Percentiles rank a stretch among this genome's conserved stretches.
Conservation (phyloP, 1,139 yeast species). For the Arxiozyma slooffiae region DNA sequence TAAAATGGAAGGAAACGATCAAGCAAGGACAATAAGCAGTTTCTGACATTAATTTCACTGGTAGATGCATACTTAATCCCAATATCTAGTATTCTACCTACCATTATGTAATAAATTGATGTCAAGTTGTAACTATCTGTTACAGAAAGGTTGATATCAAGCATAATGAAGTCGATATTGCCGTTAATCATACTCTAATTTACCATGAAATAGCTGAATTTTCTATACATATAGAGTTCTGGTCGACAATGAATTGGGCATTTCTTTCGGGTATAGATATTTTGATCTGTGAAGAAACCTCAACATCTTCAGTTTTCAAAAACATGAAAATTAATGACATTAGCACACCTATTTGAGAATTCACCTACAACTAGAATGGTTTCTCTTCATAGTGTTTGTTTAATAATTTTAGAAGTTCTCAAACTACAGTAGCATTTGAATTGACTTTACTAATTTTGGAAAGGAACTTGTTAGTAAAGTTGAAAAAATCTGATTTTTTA, state of each 20-base stretch:
- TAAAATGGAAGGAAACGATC: slow-evolving; percentile 55
- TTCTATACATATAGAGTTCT: slow-evolving; percentile 60
- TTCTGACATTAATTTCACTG: slow-evolving; percentile 45
- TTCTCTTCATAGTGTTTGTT: slow-evolving; percentile 60
- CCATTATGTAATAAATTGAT: slow-evolving; percentile 55
- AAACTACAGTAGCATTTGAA: background rate
- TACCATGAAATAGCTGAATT: slow-evolving; percentile 60
- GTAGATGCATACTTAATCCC: slow-evolving; percentile 74
- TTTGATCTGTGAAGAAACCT: slow-evolving; percentile 39
- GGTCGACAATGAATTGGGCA: slow-evolving; percentile 58
- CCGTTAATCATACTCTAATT: slow-evolving; percentile 62
- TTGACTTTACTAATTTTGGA: too few species aligned
- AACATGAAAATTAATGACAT: slow-evolving; percentile 68
- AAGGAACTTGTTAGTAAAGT: background rate
- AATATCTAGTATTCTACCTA: slow-evolving; percentile 68
- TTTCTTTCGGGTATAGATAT: slow-evolving; percentile 4
- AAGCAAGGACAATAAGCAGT: slow-evolving; percentile 48
- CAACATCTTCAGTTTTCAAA: slow-evolving; percentile 52
- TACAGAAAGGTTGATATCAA: slow-evolving; percentile 20
- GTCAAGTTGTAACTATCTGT: slow-evolving; percentile 50
- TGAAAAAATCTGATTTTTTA: background rate
- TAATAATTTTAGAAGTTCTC: slow-evolving; percentile 45
- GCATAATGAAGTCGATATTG: slow-evolving; percentile 48
- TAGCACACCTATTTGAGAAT: slow-evolving; percentile 73
- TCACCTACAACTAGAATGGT: slow-evolving; percentile 53